phyloP scores from a whole-genome alignment of 208 protist species.

The Eutreptiella sp. region DNA sequence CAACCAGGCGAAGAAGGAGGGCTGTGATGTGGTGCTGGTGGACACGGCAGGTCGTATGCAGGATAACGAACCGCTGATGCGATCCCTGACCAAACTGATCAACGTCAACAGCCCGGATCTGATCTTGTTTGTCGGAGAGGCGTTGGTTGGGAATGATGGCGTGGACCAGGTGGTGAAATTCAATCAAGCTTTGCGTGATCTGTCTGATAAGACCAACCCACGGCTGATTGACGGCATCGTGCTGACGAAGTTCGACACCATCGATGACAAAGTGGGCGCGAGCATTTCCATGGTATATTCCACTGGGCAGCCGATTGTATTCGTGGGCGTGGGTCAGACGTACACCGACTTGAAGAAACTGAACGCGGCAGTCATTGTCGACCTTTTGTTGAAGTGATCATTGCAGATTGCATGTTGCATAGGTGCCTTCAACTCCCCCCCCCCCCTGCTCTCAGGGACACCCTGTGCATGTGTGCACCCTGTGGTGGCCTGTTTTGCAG shows the following conservation, averaged over 20 bases:
- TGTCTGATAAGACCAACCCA: conserved; percentile 52
- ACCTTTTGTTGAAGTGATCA: conserved; percentile 76
- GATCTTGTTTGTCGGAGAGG: conserved; percentile 98
- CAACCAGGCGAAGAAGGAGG: conserved; percentile 61
- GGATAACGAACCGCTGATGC: conserved; percentile 98
- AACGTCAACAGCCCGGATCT: conserved; percentile 92
- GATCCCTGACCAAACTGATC: conserved; percentile 92
- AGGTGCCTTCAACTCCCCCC: too few species aligned
- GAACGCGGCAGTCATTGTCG: conserved; percentile 87
- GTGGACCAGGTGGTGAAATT: conserved; percentile 97
- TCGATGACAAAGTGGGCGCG: conserved; percentile 99
- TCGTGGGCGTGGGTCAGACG: conserved; percentile 97
- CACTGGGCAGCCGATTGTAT: conserved; percentile 97
- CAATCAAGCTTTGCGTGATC: conserved; percentile 89
- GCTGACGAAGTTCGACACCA: conserved; percentile 99
- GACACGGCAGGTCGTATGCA: conserved; percentile 99
- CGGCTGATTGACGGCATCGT: conserved; percentile 98
- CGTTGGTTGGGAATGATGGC: conserved; percentile 98
- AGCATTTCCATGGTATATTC: conserved; percentile 98
- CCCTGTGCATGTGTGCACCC: too few species aligned
- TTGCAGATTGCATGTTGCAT: too few species aligned
- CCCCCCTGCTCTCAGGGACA: too few species aligned
- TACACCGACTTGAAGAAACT: conserved; percentile 95
- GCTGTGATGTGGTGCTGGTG: conserved; percentile 94
- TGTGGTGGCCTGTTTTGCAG: too few species aligned